Evolutionary conservation across 2,329 filamentous ascomycete genomes (phyloP).

Genomic region (Colletotrichum chrysophilum): DNA sequence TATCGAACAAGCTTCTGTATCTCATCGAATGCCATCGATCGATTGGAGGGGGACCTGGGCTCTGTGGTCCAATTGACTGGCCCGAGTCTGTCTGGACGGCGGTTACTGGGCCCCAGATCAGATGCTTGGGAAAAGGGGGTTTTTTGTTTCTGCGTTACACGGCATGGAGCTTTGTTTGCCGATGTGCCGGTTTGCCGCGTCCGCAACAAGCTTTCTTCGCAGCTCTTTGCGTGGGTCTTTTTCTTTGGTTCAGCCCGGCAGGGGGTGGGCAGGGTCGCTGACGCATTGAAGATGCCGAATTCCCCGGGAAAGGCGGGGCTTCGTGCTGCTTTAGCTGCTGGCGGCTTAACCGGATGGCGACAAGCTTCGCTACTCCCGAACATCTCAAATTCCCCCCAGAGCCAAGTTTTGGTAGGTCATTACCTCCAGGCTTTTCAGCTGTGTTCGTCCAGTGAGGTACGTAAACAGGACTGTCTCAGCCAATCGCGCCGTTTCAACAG

Average conservation of each 20-base stretch:
- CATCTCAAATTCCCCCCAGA: not conserved
- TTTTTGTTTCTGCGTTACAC: not conserved
- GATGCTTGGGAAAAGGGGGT: not conserved
- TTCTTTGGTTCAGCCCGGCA: constrained; percentile 9
- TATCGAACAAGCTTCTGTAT: not conserved
- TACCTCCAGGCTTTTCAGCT: not conserved
- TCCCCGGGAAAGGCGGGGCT: not conserved
- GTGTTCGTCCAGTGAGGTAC: constrained; percentile 5
- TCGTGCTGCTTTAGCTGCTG: not conserved
- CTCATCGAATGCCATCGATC: not conserved
- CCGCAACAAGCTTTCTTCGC: constrained; percentile 13
- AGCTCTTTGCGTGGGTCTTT: not conserved
- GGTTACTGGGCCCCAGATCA: not conserved
- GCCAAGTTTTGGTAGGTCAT: not conserved
- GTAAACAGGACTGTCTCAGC: not conserved
- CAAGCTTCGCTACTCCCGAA: not conserved
- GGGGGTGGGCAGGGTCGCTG: not conserved
- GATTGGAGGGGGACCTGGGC: not conserved
- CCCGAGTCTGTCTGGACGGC: not conserved
- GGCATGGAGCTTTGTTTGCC: constrained; percentile 9
- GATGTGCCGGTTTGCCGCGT: constrained; percentile 14
- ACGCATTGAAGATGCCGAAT: constrained; percentile 13
- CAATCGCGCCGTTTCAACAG: not conserved
- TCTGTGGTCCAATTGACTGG: not conserved
- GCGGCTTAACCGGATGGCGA: not conserved